Percentiles rank a stretch among this genome's conserved stretches.
Evolutionary conservation across 768 basidiomycete species (phyloP).

Genomic region (Phlebiopsis flavidoalba): DNA sequence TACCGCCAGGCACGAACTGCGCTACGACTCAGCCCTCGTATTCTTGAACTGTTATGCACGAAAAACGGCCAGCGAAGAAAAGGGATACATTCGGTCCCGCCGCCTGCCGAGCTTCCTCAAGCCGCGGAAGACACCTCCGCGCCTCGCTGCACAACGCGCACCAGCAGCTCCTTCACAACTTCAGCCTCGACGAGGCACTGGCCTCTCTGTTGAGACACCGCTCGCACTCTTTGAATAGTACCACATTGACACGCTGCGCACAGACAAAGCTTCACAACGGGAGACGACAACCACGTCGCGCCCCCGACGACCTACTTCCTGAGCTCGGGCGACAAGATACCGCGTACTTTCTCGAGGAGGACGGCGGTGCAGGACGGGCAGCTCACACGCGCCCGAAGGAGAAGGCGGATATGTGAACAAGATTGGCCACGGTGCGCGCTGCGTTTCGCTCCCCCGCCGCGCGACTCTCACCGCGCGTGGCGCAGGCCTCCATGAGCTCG

Average conservation of each 20-base stretch:
- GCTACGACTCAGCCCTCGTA: too few species aligned
- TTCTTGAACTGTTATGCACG: too few species aligned
- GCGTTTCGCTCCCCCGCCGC: neutral
- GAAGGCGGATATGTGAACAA: conserved; percentile 91
- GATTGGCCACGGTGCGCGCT: conserved; percentile 72
- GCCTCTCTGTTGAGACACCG: conserved; percentile 59
- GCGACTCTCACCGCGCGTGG: neutral
- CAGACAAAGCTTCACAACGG: conserved; percentile 91
- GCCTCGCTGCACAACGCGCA: too few species aligned
- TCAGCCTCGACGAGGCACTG: conserved; percentile 71
- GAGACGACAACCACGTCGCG: conserved; percentile 71
- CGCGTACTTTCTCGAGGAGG: conserved; percentile 90
- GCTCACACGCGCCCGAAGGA: conserved; percentile 65
- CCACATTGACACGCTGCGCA: neutral
- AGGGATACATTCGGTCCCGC: too few species aligned
- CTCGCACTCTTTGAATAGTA: neutral
- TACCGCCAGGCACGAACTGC: too few species aligned
- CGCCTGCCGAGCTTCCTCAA: too few species aligned
- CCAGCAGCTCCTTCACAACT: conserved; percentile 73
- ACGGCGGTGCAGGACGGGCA: conserved; percentile 69
- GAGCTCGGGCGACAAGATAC: conserved; percentile 90
- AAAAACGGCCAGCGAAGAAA: too few species aligned
- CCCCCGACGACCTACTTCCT: conserved; percentile 96
- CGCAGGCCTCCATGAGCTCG: conserved; percentile 77
- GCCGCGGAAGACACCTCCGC: too few species aligned